Conservation (phyloP, 1,284 basidiomycete species). For the Ganoderma multipileum region DNA sequence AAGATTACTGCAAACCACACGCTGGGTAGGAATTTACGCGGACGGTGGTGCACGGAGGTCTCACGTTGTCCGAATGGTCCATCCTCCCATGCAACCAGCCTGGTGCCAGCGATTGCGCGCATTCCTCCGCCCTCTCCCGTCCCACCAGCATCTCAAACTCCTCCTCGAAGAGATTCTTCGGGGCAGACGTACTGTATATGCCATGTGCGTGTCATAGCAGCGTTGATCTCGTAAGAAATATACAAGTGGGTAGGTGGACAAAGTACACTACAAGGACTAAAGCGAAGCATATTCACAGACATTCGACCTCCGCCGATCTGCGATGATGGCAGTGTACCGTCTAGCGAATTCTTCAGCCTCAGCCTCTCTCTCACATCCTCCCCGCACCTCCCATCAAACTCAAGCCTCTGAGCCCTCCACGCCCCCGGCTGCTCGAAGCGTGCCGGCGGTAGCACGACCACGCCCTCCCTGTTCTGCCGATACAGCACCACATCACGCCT, state of each 20-base stretch:
- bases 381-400: conserved; percentile 35
- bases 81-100: conserved; percentile 50
- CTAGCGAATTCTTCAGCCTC: conserved; percentile 35
- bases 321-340: neutral
- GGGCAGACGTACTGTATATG: too few species aligned
- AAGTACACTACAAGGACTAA: neutral
- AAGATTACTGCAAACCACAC: neutral
- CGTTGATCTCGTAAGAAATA: too few species aligned
- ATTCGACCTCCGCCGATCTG: neutral
- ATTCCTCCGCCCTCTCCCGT: too few species aligned
- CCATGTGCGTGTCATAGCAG: too few species aligned
- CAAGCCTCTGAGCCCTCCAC: conserved; percentile 35
- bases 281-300: neutral
- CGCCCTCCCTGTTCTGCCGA: conserved; percentile 43
- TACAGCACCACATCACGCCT: conserved; percentile 64
- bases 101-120: too few species aligned
- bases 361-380: conserved; percentile 30
- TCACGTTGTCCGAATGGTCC: conserved; percentile 43
- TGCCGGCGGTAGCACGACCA: conserved; percentile 44
- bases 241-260: conserved; percentile 60
- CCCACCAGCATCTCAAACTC: too few species aligned
- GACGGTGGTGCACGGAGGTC: neutral
- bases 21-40: neutral
- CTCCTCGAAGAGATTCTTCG: too few species aligned
- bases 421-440: conserved; percentile 45